phyloP scores from a whole-genome alignment of 2,329 filamentous ascomycete species.

The Fusarium mangiferae region DNA sequence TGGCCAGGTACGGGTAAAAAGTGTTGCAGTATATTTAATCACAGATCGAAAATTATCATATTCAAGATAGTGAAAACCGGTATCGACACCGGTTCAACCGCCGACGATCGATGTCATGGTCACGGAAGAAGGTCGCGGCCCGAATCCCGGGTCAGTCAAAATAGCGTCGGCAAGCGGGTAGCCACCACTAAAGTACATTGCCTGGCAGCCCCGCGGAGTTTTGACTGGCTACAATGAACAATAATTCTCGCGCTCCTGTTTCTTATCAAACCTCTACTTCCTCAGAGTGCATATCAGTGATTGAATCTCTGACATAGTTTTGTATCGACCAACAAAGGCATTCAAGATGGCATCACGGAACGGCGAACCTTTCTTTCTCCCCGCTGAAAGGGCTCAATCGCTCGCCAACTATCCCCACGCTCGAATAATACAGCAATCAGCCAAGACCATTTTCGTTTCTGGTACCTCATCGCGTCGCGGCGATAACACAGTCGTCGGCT shows the following conservation, averaged over 20 bases:
- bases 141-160: not conserved
- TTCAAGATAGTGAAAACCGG: not conserved
- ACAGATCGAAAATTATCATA: fast-evolving
- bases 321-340: fast-evolving
- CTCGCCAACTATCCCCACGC: not conserved
- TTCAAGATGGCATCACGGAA: not conserved
- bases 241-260: no score
- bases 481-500: not conserved
- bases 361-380: not conserved
- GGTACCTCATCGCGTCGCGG: not conserved
- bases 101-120: not conserved
- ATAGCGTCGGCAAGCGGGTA: not conserved
- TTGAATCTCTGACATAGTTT: fast-evolving
- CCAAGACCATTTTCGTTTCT: not conserved
- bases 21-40: not conserved
- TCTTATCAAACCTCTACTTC: not conserved
- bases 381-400: not conserved
- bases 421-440: not conserved
- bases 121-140: not conserved
- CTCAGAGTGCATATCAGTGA: not conserved
- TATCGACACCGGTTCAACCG: no score
- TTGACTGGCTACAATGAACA: no score
- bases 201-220: no score
- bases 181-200: not conserved
- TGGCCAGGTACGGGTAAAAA: fast-evolving